These are phyloP conservation scores for Rhynchospora pubera DNA, from an alignment of 176 grass and related monocot genomes.

Conservation along the genomic window DNA sequence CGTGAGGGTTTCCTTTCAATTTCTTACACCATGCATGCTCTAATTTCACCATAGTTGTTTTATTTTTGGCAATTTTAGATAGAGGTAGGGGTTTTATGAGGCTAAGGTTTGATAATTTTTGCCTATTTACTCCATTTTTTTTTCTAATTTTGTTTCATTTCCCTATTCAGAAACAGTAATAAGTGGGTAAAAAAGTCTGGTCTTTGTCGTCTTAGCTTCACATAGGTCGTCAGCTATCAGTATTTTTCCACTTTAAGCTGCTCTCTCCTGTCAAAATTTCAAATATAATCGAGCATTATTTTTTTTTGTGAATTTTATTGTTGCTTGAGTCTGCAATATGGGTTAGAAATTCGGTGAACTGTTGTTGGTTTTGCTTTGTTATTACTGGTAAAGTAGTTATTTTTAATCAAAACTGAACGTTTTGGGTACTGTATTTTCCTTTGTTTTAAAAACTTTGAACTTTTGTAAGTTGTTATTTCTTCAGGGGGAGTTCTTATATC, in stretches of 20 bases:
- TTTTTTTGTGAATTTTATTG: neutral
- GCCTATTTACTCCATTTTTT: neutral
- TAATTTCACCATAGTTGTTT: neutral
- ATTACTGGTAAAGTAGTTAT: neutral
- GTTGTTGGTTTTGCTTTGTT: neutral
- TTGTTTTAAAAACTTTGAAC: neutral
- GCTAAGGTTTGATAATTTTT: neutral
- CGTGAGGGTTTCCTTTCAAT: neutral
- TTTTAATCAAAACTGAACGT: neutral
- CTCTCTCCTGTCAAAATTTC: neutral
- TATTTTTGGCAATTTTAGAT: conserved; percentile 7
- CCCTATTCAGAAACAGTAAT: neutral
- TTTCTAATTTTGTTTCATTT: neutral
- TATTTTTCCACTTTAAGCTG: neutral
- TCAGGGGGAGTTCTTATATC: neutral
- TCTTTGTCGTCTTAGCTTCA: neutral
- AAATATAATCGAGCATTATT: neutral
- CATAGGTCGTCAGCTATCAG: neutral
- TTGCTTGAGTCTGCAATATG: neutral
- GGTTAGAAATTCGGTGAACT: neutral
- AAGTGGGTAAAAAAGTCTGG: neutral
- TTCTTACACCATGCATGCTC: neutral
- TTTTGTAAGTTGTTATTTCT: neutral
- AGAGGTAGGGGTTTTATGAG: neutral
- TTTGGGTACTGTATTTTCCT: neutral